These are phyloP conservation scores for Boletus insuetus DNA, from an alignment of 768 basidiomycete genomes.

Conservation along the genomic window DNA sequence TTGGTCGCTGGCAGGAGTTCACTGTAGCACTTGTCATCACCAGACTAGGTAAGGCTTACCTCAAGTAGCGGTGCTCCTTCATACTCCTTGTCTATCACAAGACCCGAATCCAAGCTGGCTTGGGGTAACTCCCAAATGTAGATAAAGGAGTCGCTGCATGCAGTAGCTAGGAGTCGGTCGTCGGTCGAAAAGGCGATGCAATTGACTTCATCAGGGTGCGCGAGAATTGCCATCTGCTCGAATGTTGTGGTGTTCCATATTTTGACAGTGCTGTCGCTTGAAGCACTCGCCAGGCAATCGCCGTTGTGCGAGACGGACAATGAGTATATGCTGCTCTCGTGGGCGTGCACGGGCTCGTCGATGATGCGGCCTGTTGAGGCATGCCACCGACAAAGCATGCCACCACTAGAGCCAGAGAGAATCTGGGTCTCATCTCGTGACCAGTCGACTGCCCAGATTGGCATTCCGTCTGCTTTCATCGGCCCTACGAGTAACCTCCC, in stretches of 20 bases:
- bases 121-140: conserved; percentile 33
- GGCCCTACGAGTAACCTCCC: conserved; percentile 27
- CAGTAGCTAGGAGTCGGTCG: conserved; percentile 30
- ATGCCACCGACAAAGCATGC: conserved; percentile 26
- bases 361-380: conserved; percentile 18
- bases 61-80: conserved; percentile 26
- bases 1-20: conserved; percentile 12
- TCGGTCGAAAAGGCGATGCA: conserved; percentile 31
- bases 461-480: conserved; percentile 18
- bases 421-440: conserved; percentile 29
- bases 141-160: conserved; percentile 28
- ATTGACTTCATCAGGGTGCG: conserved; percentile 27
- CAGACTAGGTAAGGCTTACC: conserved; percentile 15
- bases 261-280: conserved; percentile 29
- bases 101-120: conserved; percentile 28
- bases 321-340: conserved; percentile 27
- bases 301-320: conserved; percentile 28
- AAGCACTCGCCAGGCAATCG: conserved; percentile 27
- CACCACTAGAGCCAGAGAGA: conserved; percentile 24
- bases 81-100: conserved; percentile 22
- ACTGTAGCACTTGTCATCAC: background rate
- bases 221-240: conserved; percentile 22
- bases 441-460: conserved; percentile 31
- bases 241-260: conserved; percentile 29
- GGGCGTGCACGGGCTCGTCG: conserved; percentile 23